Base-by-base conservation (phyloP, 768 basidiomycete genomes). In the Ramaria rubella region DNA sequence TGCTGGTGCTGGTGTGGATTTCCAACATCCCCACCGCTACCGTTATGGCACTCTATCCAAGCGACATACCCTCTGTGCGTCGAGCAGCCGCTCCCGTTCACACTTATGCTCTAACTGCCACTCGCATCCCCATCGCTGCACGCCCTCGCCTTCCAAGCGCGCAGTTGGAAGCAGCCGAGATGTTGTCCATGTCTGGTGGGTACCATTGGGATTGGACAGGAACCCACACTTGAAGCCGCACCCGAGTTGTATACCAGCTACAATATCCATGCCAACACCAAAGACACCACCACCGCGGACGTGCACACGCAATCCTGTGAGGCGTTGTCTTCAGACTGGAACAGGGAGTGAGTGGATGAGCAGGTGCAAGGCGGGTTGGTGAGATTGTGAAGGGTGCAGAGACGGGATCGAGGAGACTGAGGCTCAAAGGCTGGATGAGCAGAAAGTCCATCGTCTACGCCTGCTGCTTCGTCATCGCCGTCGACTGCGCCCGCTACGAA, bases 171-270 rank as follows among this genome's bases (percentile, higher is more conserved):
- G 19, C 14, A 8, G 15, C 54, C 54, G 26, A 26, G 24, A n/a
- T 26, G 43, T 15, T 26, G 54, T 19, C 54, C 54, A n/a, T 46
- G 54, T 45, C 38, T 55, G 26, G 54, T 43, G 5, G 54, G 54
- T 8, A 4, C 46, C 12, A 46, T 55, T 29, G 54, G 54, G 42
- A 49, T 55, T 5, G 54, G 54, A 19, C 43, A 48, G 27, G 29
- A 24, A 27, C n/a, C n/a, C n/a, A n/a, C n/a, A n/a, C n/a, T n/a
- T n/a, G n/a, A n/a, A n/a, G n/a, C n/a, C n/a, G n/a, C n/a, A n/a
- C n/a, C n/a, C n/a, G n/a, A n/a, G n/a, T n/a, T n/a, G n/a, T n/a
- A n/a, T n/a, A n/a, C n/a, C n/a, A n/a, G n/a, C n/a, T n/a, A n/a
- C n/a, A n/a, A 24, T 2, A 21, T 24, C 6, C 12, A 15, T 27